Conservation (phyloP, 495 filamentous ascomycete species). For the Xylaria intraflava region DNA sequence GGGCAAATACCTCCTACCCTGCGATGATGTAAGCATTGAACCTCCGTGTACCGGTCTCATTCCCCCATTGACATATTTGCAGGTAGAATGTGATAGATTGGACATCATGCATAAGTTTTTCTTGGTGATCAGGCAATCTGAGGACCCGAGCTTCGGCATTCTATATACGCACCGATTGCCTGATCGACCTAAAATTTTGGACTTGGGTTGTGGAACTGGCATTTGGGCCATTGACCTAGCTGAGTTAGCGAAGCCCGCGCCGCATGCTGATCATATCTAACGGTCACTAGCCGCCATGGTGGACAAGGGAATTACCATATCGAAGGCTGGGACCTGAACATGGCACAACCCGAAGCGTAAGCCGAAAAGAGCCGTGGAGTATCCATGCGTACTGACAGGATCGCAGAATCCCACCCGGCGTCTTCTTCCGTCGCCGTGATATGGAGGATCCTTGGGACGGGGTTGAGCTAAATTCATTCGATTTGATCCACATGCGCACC, state of each 20-base stretch:
- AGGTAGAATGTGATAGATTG: conserved; percentile 65
- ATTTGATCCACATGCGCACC: conserved; percentile 79
- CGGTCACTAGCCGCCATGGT: conserved; percentile 35
- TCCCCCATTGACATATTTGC: conserved; percentile 18
- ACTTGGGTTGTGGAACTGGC: conserved; percentile 83
- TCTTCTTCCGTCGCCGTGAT: conserved; percentile 66
- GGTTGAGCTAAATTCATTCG: conserved; percentile 68
- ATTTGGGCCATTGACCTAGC: conserved; percentile 90
- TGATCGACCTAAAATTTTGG: conserved; percentile 53
- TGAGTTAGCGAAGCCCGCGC: conserved; percentile 48
- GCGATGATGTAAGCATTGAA: conserved; percentile 10
- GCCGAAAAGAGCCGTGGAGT: conserved; percentile 8
- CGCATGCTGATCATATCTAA: not conserved
- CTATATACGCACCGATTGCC: conserved; percentile 21
- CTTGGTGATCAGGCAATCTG: conserved; percentile 55
- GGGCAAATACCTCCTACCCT: conserved; percentile 11
- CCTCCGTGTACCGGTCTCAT: not conserved
- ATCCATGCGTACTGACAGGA: not conserved
- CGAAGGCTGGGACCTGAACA: conserved; percentile 67
- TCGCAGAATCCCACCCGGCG: conserved; percentile 60
- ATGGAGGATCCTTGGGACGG: conserved; percentile 72
- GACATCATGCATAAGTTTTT: conserved; percentile 76
- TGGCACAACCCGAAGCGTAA: conserved; percentile 72
- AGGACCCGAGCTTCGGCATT: conserved; percentile 38
- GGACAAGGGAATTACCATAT: conserved; percentile 46